Conservation (phyloP, 2,329 filamentous ascomycete species). For the Neophaeococcomyces aloes region DNA sequence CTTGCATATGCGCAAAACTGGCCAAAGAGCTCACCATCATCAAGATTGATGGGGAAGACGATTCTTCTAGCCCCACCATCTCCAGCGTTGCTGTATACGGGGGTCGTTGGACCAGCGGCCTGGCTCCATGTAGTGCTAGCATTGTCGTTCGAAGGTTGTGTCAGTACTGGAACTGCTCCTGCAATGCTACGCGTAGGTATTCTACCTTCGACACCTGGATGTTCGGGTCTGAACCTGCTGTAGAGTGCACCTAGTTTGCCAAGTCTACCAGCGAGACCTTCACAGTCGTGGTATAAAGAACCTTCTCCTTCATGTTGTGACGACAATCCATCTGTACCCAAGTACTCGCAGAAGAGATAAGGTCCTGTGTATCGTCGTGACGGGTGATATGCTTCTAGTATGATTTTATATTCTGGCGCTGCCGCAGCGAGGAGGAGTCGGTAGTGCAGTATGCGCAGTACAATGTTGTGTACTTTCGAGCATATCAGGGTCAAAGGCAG, state of each 20-base stretch:
- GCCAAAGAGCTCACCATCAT: constrained; percentile 60
- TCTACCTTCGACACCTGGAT: constrained; percentile 36
- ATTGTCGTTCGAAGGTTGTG: constrained; percentile 36
- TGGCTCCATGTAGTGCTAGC: constrained; percentile 27
- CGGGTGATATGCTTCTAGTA: constrained; percentile 71
- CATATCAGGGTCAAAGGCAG: constrained; percentile 50
- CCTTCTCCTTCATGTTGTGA: constrained; percentile 31
- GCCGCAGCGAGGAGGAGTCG: constrained; percentile 51
- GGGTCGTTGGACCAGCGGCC: constrained; percentile 17
- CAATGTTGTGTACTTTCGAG: constrained; percentile 52
- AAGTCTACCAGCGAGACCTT: constrained; percentile 29
- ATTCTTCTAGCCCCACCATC: constrained; percentile 34
- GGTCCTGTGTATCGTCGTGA: constrained; percentile 58
- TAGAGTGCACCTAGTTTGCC: constrained; percentile 49
- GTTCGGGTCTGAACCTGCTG: constrained; percentile 58
- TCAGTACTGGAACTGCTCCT: constrained; percentile 26
- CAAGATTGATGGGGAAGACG: constrained; percentile 52
- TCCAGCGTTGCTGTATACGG: constrained; percentile 17
- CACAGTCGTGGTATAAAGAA: constrained; percentile 28
- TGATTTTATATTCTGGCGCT: constrained; percentile 53
- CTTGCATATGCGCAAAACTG: constrained; percentile 61
- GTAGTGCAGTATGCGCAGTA: constrained; percentile 53
- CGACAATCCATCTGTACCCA: constrained; percentile 53
- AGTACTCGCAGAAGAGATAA: constrained; percentile 57
- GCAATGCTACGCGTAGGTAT: constrained; percentile 19